phyloP scores from a whole-genome alignment of 2,329 filamentous ascomycete genomes.

The Metarhizium rileyi region DNA sequence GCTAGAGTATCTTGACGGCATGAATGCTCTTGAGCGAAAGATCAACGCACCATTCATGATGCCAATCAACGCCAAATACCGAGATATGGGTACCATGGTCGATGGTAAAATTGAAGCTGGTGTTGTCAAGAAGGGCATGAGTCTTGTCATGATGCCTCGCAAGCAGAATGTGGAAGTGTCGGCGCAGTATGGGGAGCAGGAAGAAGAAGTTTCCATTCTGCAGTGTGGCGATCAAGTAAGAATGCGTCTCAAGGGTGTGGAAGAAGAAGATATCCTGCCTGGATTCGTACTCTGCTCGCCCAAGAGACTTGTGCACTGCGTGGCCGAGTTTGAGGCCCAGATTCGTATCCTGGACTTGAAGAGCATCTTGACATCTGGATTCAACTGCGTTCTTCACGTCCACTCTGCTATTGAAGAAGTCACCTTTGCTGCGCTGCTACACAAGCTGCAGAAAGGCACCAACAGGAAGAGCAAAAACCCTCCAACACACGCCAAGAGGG shows the following conservation, averaged over 20 bases:
- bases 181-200: constrained; percentile 87
- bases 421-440: constrained; percentile 76
- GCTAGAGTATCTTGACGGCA: constrained; percentile 88
- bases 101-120: constrained; percentile 96
- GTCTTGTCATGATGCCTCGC: constrained; percentile 92
- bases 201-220: constrained; percentile 75
- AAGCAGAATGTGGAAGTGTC: constrained; percentile 70
- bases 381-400: constrained; percentile 96
- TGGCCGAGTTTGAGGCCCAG: constrained; percentile 85
- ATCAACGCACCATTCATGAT: constrained; percentile 99
- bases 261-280: constrained; percentile 93
- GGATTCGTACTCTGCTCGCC: constrained; percentile 95
- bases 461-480: constrained; percentile 86
- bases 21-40: constrained; percentile 90
- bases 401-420: constrained; percentile 97
- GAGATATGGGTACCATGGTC: constrained; percentile 93
- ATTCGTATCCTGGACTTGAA: constrained; percentile 92
- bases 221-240: constrained; percentile 94
- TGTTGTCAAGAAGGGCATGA: constrained; percentile 82
- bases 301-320: constrained; percentile 87
- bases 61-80: constrained; percentile 92
- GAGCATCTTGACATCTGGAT: constrained; percentile 85
- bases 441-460: constrained; percentile 94
- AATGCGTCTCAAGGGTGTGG: constrained; percentile 82
- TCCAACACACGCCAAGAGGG: constrained; percentile 79